These are phyloP conservation scores for Exserohilum rostratum DNA, from an alignment of 2,329 filamentous ascomycete species.

Conservation along the genomic window DNA sequence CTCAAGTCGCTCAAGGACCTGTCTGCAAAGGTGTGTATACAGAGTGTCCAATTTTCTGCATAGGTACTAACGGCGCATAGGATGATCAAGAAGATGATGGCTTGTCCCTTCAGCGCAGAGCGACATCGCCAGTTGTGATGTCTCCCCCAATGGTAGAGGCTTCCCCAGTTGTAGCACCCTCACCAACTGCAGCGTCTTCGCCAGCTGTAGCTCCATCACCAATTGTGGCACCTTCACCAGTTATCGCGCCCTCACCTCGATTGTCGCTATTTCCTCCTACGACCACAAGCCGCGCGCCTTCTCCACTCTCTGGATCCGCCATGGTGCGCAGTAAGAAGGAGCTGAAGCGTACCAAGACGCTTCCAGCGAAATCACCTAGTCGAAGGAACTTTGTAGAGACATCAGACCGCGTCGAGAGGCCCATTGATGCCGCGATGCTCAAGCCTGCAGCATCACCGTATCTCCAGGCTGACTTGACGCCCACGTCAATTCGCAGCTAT, in stretches of 20 bases:
- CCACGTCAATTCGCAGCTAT: constrained; percentile 35
- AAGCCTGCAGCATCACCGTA: constrained; percentile 19
- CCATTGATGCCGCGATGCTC: constrained; percentile 7
- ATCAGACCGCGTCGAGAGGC: constrained; percentile 9
- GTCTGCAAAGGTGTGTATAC: constrained; percentile 39
- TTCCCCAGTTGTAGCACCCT: constrained; percentile 20
- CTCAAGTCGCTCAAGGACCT: constrained; percentile 43
- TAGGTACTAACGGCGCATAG: constrained; percentile 21
- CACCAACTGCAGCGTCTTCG: constrained; percentile 20
- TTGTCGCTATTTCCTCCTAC: constrained; percentile 44
- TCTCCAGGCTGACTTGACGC: constrained; percentile 28
- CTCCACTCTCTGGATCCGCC: constrained; percentile 26
- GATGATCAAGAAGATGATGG: constrained; percentile 21
- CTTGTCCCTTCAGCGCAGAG: constrained; percentile 32
- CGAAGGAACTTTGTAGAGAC: constrained; percentile 28
- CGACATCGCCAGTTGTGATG: constrained; percentile 36
- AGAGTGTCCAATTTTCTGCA: neutral
- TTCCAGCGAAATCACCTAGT: constrained; percentile 38
- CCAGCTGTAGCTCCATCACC: constrained; percentile 6
- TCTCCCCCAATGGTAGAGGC: too few species aligned
- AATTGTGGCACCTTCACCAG: too few species aligned
- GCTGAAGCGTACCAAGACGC: constrained; percentile 39
- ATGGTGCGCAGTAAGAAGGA: constrained; percentile 27
- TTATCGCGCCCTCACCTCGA: constrained; percentile 30
- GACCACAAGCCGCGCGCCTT: constrained; percentile 30